These are phyloP conservation scores for Casaregolazyma lundiana DNA, from an alignment of 1,139 yeast species.

Conservation along the genomic window DNA sequence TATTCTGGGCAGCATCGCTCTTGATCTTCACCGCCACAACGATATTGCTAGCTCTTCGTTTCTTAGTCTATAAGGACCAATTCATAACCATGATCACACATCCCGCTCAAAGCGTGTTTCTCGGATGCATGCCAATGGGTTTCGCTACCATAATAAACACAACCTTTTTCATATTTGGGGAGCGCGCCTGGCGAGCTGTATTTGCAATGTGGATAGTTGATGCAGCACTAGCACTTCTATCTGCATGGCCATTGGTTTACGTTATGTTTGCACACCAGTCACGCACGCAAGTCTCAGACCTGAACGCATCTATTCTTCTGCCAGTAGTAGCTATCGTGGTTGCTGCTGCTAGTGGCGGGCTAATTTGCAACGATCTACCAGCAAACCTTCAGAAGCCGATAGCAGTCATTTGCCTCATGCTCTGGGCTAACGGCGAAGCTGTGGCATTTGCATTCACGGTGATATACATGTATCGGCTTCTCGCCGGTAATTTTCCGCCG, in stretches of 20 bases:
- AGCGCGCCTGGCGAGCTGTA: slow-evolving; percentile 28
- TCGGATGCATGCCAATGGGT: slow-evolving; percentile 83
- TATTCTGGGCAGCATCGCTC: slow-evolving; percentile 53
- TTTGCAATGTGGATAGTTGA: slow-evolving; percentile 71
- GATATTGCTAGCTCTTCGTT: slow-evolving; percentile 38
- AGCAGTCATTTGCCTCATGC: slow-evolving; percentile 48
- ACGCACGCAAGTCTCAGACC: slow-evolving; percentile 32
- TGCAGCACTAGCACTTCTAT: slow-evolving; percentile 46
- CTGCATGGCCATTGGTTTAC: slow-evolving; percentile 54
- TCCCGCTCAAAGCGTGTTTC: slow-evolving; percentile 50
- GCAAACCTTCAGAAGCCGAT: slow-evolving; percentile 46
- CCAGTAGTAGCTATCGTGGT: slow-evolving; percentile 79
- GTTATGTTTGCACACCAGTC: slow-evolving; percentile 39
- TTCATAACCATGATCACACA: slow-evolving; percentile 40
- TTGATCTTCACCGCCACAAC: slow-evolving; percentile 43
- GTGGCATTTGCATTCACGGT: slow-evolving; percentile 55
- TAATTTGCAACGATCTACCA: slow-evolving; percentile 46
- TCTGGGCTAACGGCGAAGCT: slow-evolving; percentile 66
- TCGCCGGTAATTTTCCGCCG: slow-evolving; percentile 57
- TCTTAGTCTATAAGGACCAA: slow-evolving; percentile 37
- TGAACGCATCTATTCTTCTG: slow-evolving; percentile 47
- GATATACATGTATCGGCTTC: slow-evolving; percentile 54
- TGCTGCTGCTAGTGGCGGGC: slow-evolving; percentile 60
- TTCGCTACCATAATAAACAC: slow-evolving; percentile 58
- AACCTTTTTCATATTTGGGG: slow-evolving; percentile 37